These are phyloP conservation scores for Annona squamosa DNA, from an alignment of 164 flowering plant genomes.

Conservation along the genomic window DNA sequence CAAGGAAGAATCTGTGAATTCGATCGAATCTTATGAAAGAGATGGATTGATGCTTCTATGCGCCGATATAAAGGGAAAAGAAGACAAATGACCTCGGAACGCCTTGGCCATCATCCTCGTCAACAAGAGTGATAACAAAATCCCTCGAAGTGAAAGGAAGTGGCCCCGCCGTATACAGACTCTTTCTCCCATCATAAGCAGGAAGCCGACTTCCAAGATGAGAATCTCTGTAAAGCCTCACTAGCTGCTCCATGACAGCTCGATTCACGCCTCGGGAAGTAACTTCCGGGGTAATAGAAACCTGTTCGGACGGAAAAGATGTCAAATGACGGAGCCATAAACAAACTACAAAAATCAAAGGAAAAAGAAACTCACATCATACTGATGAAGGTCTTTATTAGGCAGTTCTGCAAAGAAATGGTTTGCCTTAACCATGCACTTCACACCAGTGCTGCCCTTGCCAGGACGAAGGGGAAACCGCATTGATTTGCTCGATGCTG, in stretches of 20 bases:
- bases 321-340: neutral
- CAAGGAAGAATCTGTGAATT: neutral
- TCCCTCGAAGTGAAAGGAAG: constrained; percentile 72
- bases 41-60: neutral
- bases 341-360: neutral
- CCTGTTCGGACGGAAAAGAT: constrained; percentile 31
- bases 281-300: constrained; percentile 81
- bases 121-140: constrained; percentile 60
- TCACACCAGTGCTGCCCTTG: constrained; percentile 50
- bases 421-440: constrained; percentile 73
- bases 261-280: constrained; percentile 84
- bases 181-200: constrained; percentile 95
- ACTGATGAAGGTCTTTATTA: constrained; percentile 75
- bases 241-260: constrained; percentile 76
- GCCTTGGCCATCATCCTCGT: constrained; percentile 82
- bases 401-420: constrained; percentile 83
- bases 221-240: constrained; percentile 52
- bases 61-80: neutral
- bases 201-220: constrained; percentile 89
- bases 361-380: constrained; percentile 47
- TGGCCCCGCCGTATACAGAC: constrained; percentile 94
- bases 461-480: constrained; percentile 76
- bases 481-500: constrained; percentile 49
- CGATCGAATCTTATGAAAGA: neutral
- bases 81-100: constrained; percentile 38